These are phyloP conservation scores for Fusarium sp. DNA, from an alignment of 2,329 filamentous ascomycete species.

Conservation along the genomic window DNA sequence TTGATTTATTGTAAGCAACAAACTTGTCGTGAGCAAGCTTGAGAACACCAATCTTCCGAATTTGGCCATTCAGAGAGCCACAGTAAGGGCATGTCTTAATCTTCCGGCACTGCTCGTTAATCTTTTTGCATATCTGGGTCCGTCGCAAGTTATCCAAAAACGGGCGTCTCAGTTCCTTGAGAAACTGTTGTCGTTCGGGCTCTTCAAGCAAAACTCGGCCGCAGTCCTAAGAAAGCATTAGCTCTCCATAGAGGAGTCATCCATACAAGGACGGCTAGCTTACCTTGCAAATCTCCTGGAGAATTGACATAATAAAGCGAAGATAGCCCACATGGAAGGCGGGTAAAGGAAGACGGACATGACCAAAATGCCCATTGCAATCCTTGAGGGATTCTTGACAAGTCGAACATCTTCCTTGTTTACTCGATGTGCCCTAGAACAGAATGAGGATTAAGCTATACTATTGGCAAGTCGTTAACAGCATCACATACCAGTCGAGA, in stretches of 20 bases:
- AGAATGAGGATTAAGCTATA: neutral
- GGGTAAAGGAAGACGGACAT: conserved; percentile 88
- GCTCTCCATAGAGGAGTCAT: neutral
- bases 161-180: conserved; percentile 83
- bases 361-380: conserved; percentile 95
- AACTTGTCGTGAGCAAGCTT: conserved; percentile 97
- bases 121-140: conserved; percentile 84
- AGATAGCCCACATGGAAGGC: conserved; percentile 97
- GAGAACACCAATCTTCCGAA: conserved; percentile 90
- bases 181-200: conserved; percentile 76
- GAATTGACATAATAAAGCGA: conserved; percentile 88
- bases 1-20: conserved; percentile 86
- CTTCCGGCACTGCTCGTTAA: conserved; percentile 91
- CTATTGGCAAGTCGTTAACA: neutral
- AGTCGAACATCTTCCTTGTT: conserved; percentile 80
- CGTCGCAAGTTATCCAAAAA: conserved; percentile 87
- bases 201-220: conserved; percentile 85
- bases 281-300: conserved; percentile 94
- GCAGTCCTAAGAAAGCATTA: conserved; percentile 67
- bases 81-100: conserved; percentile 84
- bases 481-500: conserved; percentile 69
- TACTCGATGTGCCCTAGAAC: conserved; percentile 80
- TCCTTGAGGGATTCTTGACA: conserved; percentile 83
- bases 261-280: neutral
- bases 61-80: conserved; percentile 83